Evolutionary conservation across 176 grass and related monocot species (phyloP), one percentile per base, ranked within the genome.

Genomic region (Melocanna baccifera): DNA sequence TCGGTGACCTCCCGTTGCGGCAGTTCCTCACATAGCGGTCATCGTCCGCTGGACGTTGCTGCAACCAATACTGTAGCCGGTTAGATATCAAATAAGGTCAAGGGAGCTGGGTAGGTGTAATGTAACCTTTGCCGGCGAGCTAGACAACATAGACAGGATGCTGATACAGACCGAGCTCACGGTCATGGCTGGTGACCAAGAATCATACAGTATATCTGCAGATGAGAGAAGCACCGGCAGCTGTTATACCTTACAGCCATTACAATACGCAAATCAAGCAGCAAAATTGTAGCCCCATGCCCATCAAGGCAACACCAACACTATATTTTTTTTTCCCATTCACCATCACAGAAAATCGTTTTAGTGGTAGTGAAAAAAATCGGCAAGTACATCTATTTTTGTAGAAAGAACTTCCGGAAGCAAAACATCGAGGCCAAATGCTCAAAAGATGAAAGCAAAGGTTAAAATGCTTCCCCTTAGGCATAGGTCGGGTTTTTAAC

Each of bases 191-290:
- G 94, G 94, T 34, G 94, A 97, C 94, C 92, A 97, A 2, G 94
- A 97, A 74, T 97, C 94, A 80, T 97, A 97, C 71, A 97, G 88
- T 80, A 97, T 97, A 87, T 97, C 94, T 97, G 90, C 82, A 81
- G 3, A 79, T 36, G 71, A 81, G 11, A 74, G 22, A 58, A 85
- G 12, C 29, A 81, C n/a, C 70, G 77, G 6, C 0, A 62, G 14
- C 9, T 43, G 9, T 59, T 12, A 59, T 59, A 25, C 56, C 56
- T 12, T 23, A n/a, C 20, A 39, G 12, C 20, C 36, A 23, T 86
- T 71, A 28, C 22, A 85, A 39, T n/a, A 48, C n/a, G 32, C 9
- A 18, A 12, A 53, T 7, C 11, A 59, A 50, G 55, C 77, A 74
- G 57, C 14, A 53, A 47, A 43, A 63, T 25, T 30, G 23, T 69